These are phyloP conservation scores for Candida chauliodis DNA, from an alignment of 805 yeast genomes.

Conservation along the genomic window DNA sequence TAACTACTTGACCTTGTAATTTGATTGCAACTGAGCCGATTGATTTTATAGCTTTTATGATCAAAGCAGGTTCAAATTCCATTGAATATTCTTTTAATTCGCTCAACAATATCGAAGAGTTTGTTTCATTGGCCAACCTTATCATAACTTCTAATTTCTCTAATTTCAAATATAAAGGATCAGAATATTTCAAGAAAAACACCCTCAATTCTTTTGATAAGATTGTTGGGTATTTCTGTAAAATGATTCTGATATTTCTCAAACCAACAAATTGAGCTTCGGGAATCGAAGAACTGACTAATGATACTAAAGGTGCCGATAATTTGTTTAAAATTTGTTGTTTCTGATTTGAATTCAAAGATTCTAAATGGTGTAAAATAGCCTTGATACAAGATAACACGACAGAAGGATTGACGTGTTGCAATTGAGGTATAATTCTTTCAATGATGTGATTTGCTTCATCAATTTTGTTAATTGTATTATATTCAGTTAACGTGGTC, in stretches of 20 bases:
- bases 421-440: conserved; percentile 89
- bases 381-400: conserved; percentile 83
- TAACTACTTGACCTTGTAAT: conserved; percentile 45
- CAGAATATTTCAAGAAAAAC: conserved; percentile 83
- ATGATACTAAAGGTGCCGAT: conserved; percentile 81
- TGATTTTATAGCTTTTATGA: conserved; percentile 59
- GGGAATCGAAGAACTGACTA: conserved; percentile 77
- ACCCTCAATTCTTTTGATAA: conserved; percentile 78
- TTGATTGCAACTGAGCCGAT: conserved; percentile 72
- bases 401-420: conserved; percentile 95
- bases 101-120: conserved; percentile 55
- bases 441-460: conserved; percentile 87
- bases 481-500: conserved; percentile 73
- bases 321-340: conserved; percentile 59
- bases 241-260: conserved; percentile 82
- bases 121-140: conserved; percentile 60
- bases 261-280: conserved; percentile 94
- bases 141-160: conserved; percentile 76
- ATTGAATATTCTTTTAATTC: conserved; percentile 78
- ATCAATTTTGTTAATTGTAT: conserved; percentile 42
- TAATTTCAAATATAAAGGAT: conserved; percentile 73
- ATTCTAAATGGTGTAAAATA: conserved; percentile 63
- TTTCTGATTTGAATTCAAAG: conserved; percentile 36
- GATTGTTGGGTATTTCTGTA: conserved; percentile 83
- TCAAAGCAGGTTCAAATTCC: conserved; percentile 83